Evolutionary conservation across 2,329 filamentous ascomycete species (phyloP).

Genomic region (Trichoderma hamatum): DNA sequence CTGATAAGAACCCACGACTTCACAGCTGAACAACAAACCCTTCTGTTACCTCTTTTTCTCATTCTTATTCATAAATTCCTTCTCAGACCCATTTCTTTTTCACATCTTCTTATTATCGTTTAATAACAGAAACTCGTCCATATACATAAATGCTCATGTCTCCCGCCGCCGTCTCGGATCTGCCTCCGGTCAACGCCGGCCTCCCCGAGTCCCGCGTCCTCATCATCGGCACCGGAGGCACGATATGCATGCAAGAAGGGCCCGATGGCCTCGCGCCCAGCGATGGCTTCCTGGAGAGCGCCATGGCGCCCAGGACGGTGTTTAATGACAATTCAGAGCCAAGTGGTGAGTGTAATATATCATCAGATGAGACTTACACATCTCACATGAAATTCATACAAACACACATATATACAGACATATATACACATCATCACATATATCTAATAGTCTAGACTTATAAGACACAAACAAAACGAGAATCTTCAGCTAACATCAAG

Average conservation of each 20-base stretch:
- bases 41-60: too few species aligned
- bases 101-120: not conserved
- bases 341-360: conserved; percentile 33
- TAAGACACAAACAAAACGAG: not conserved
- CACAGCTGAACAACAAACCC: not conserved
- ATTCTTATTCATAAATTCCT: not conserved
- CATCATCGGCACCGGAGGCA: conserved; percentile 87
- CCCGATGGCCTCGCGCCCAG: conserved; percentile 79
- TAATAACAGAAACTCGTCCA: not conserved
- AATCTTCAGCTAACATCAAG: not conserved
- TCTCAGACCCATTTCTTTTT: not conserved
- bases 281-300: conserved; percentile 76
- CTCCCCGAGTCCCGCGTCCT: conserved; percentile 78
- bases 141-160: conserved; percentile 27
- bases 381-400: not conserved
- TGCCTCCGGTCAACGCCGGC: conserved; percentile 31
- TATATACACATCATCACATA: not conserved
- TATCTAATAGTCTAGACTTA: too few species aligned
- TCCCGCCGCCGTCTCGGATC: conserved; percentile 22
- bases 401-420: not conserved
- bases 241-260: conserved; percentile 88
- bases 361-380: not conserved
- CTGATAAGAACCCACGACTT: not conserved
- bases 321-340: conserved; percentile 70
- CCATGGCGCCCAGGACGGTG: conserved; percentile 77